Base-by-base conservation (phyloP, 352 stramenopile species). In the Phytophthora citricola region DNA sequence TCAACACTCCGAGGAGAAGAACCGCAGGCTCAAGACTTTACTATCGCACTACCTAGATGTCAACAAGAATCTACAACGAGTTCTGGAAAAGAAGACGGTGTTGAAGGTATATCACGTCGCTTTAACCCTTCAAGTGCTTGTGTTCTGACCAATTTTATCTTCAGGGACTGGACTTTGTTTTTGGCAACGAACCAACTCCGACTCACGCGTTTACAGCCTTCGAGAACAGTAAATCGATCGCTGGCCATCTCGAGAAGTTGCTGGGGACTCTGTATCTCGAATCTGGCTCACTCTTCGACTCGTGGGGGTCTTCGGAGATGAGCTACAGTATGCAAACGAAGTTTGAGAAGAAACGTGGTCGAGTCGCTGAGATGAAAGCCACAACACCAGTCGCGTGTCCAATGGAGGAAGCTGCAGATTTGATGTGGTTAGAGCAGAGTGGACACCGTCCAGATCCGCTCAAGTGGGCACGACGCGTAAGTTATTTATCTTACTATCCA, bases 1-100 rank as follows among this genome's bases (percentile, higher is more conserved):
- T 17, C 66, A 34, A 24, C 49, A 61, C 10, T 58, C 66, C 0
- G 66, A 75, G 44, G 60, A 71, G 31, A 71, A 45, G 15, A 75
- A 75, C 22, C 61, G 50, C 43, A 59, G 58, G 40, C 59, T 74
- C 27, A 63, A 53, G 31, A 24, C 32, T 20, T 38, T 66, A 9
- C 26, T 74, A 12, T 31, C 54, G 10, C 54, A 63, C 29, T 45
- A 63, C 5, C 24, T 63, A 14, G 20, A 60, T 1, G 50, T 46
- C 9, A 60, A 70, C 49, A 66, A 62, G n/a, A 49, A 45, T 10
- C 22, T 74, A 10, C 54, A 44, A 1, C 29, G 43, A 12, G 27
- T 44, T 26, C 46, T 70, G 12, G 27, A 74, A 24, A 74, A 74
- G 51, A 44, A 53, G 4, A 41, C 54, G n/a, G 43, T 60, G 9